Evolutionary conservation across 169 alveolate species (phyloP), one percentile per base, ranked within the genome.

Genomic region (Eimeria nieschulzi): DNA sequence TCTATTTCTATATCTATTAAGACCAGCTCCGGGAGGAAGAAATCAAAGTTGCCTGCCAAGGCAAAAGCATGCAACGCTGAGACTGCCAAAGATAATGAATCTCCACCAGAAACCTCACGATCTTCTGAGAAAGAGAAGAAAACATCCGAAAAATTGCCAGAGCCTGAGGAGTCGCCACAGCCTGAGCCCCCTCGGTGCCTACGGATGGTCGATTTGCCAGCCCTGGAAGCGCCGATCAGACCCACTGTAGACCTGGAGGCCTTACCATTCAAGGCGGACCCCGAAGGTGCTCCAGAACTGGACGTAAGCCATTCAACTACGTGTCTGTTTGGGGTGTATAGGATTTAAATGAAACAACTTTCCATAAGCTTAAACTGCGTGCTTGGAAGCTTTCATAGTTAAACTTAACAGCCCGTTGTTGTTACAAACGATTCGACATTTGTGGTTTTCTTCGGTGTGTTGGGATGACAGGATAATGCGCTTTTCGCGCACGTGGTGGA

Each of bases 161-260:
- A 17, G 70, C 56, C 51, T 21, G 25, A 9, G 13, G 71, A 78
- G 70, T 33, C 46, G 46, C 66, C 86, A 15, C 70, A 78, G 9
- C 76, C 76, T 8, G 88, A 80, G 75, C 75, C 88, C n/a, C 63
- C 76, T 51, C 88, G 75, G 17, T 80, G 61, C 63, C 75, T 80
- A 23, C 53, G 71, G 10, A 63, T 80, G 56, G 56, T 26, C 71
- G 88, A 80, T 72, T 13, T 80, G 59, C 88, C 88, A 53, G 21
- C 75, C 17, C n/a, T 80, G 75, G 88, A 80, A 9, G 23, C 26
- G 39, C 88, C 88, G 26, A 25, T 80, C 21, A 59, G 88, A 51
- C 88, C 72, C 26, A 55, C 61, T 56, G n/a, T 75, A 15, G 59
- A 61, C 61, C 51, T 80, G 63, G 33, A 66, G 19, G 39, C 75